Conservation (phyloP, 2,329 filamentous ascomycete genomes). For the Knoxdaviesia capensis region DNA sequence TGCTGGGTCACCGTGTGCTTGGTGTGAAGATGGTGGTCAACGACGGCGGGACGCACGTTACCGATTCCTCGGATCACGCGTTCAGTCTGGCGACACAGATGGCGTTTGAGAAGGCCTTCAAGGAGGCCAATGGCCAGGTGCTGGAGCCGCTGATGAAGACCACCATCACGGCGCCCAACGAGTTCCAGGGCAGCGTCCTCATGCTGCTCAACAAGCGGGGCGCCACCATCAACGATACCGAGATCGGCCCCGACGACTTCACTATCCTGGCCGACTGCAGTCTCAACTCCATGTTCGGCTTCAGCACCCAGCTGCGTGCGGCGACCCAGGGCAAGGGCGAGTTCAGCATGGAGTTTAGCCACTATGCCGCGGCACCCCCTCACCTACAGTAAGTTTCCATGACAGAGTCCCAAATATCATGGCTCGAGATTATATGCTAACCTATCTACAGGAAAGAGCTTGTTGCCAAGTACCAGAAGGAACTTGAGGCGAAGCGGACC, state of each 20-base stretch:
- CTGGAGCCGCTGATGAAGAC: slow-evolving; percentile 98
- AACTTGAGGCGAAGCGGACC: slow-evolving; percentile 33
- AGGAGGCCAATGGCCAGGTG: slow-evolving; percentile 58
- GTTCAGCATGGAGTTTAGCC: slow-evolving; percentile 97
- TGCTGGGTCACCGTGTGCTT: slow-evolving; percentile 84
- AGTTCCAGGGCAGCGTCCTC: slow-evolving; percentile 94
- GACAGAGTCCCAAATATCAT: neutral
- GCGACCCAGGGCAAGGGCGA: slow-evolving; percentile 97
- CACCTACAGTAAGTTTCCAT: slow-evolving; percentile 59
- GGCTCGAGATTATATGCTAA: slow-evolving; percentile 9
- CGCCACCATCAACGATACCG: slow-evolving; percentile 85
- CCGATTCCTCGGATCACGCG: slow-evolving; percentile 89
- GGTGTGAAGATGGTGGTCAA: slow-evolving; percentile 82
- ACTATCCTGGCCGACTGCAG: slow-evolving; percentile 82
- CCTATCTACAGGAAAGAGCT: slow-evolving; percentile 29
- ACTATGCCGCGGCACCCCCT: slow-evolving; percentile 71
- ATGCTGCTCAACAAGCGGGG: slow-evolving; percentile 93
- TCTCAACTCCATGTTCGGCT: slow-evolving; percentile 95
- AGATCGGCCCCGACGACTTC: slow-evolving; percentile 86
- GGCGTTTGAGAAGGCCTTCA: slow-evolving; percentile 89
- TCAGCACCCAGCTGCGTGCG: slow-evolving; percentile 75
- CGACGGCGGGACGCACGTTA: slow-evolving; percentile 92
- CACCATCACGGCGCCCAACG: slow-evolving; percentile 81
- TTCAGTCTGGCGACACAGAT: slow-evolving; percentile 91
- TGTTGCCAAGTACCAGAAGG: slow-evolving; percentile 36